A percentile compares a stretch with the other conserved stretches of the same genome.
phyloP scores from a whole-genome alignment of 805 yeast species.

The Candida gorgasii region DNA sequence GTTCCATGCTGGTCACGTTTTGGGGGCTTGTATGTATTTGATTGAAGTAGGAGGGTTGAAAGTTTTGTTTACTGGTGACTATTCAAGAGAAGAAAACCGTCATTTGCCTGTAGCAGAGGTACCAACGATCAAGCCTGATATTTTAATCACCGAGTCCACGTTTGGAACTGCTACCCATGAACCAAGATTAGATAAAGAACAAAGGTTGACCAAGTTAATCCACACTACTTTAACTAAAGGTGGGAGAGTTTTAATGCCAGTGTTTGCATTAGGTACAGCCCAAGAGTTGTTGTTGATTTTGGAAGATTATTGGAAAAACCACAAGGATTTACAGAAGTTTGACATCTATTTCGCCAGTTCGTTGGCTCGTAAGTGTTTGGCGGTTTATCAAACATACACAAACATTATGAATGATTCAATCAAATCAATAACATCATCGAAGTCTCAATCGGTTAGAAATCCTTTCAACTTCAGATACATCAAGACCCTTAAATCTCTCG shows the following conservation, averaged over 20 bases:
- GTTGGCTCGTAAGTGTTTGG: slow-evolving; percentile 93
- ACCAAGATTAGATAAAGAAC: slow-evolving; percentile 83
- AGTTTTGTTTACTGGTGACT: slow-evolving; percentile 92
- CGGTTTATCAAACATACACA: slow-evolving; percentile 94
- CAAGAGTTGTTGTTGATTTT: slow-evolving; percentile 87
- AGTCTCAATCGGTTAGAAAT: slow-evolving; percentile 43
- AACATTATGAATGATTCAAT: slow-evolving; percentile 97
- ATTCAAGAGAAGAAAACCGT: slow-evolving; percentile 92
- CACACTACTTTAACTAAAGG: slow-evolving; percentile 85
- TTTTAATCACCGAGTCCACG: slow-evolving; percentile 91
- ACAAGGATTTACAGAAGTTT: slow-evolving; percentile 77
- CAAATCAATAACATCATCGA: slow-evolving; percentile 53
- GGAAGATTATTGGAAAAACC: slow-evolving; percentile 91
- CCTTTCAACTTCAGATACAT: slow-evolving; percentile 91
- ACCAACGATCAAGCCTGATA: slow-evolving; percentile 84
- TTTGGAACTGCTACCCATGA: slow-evolving; percentile 98
- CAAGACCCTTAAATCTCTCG: slow-evolving; percentile 75
- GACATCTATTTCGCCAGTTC: slow-evolving; percentile 90
- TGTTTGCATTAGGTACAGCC: slow-evolving; percentile 95
- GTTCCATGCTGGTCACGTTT: slow-evolving; percentile 98
- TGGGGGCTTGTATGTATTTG: slow-evolving; percentile 98
- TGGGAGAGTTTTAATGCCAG: slow-evolving; percentile 90
- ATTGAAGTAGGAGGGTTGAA: slow-evolving; percentile 92
- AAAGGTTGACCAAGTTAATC: slow-evolving; percentile 73
- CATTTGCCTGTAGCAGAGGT: slow-evolving; percentile 95